phyloP scores from a whole-genome alignment of 2,329 filamentous ascomycete species.

The Tolypocladium cylindrosporum region DNA sequence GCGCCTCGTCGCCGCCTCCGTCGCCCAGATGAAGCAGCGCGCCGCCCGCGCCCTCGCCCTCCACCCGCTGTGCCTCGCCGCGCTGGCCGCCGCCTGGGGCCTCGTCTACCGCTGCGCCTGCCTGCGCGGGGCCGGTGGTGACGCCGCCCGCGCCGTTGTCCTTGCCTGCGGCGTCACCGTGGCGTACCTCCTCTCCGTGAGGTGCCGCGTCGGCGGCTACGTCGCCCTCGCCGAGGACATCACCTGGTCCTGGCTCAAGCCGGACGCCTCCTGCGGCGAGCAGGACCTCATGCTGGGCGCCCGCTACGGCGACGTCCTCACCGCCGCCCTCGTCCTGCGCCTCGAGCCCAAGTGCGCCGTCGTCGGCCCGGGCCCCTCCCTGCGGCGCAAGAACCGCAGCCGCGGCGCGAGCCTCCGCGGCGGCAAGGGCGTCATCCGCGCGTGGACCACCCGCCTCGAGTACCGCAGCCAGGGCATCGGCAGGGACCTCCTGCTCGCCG shows the following conservation, averaged over 20 bases:
- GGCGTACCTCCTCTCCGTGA: constrained; percentile 51
- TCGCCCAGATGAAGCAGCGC: constrained; percentile 70
- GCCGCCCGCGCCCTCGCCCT: constrained; percentile 54
- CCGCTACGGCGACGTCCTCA: constrained; percentile 56
- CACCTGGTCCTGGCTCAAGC: constrained; percentile 49
- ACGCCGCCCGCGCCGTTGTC: constrained; percentile 45
- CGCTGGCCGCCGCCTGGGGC: constrained; percentile 33
- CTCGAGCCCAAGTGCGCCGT: constrained; percentile 37
- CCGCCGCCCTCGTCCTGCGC: constrained; percentile 61
- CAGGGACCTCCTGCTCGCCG: constrained; percentile 60
- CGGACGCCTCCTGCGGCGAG: constrained; percentile 25
- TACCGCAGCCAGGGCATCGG: constrained; percentile 68
- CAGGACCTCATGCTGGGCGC: constrained; percentile 55
- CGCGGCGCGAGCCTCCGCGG: constrained; percentile 35
- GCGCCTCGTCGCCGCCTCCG: constrained; percentile 66
- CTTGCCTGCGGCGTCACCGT: constrained; percentile 53
- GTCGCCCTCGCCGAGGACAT: constrained; percentile 50
- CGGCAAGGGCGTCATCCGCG: constrained; percentile 62
- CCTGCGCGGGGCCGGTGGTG: constrained; percentile 25
- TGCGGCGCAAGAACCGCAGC: constrained; percentile 24
- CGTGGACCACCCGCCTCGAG: constrained; percentile 66
- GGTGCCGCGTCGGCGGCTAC: constrained; percentile 53
- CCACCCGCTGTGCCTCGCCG: constrained; percentile 45
- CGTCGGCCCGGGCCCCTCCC: constrained; percentile 4
- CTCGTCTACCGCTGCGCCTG: constrained; percentile 37